Evolutionary conservation across 2,329 filamentous ascomycete species (phyloP).

Genomic region (Pseudopyricularia javanii): DNA sequence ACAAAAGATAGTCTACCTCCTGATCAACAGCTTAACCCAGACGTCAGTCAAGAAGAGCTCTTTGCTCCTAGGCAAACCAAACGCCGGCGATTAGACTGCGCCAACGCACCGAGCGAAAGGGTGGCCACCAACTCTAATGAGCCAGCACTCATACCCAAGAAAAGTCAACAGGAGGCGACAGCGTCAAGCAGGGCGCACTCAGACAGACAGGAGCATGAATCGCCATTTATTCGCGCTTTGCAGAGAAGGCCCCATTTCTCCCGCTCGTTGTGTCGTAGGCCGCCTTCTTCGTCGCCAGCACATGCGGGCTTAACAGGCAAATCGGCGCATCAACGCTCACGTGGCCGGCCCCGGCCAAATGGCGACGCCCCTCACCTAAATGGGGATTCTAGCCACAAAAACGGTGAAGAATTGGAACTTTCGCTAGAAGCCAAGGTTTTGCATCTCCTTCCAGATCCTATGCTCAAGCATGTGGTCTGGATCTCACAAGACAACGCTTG

Average conservation of each 20-base stretch:
- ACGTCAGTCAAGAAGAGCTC: background rate
- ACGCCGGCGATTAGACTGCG: background rate
- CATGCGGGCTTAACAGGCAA: background rate
- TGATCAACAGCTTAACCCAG: background rate
- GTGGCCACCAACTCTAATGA: background rate
- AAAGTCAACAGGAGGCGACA: background rate
- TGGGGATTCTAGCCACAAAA: background rate
- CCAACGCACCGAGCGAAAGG: background rate
- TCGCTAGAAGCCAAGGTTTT: background rate
- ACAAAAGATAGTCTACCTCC: background rate
- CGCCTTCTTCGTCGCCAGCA: background rate
- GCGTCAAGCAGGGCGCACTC: background rate
- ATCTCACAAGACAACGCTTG: background rate
- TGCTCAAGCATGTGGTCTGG: slow-evolving; percentile 1
- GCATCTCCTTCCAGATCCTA: background rate
- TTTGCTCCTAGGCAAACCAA: background rate
- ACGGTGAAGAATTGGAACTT: background rate
- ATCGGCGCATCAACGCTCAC: background rate
- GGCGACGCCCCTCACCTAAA: background rate
- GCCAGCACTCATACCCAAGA: background rate
- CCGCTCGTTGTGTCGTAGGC: background rate
- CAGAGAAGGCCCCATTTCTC: background rate
- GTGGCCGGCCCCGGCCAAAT: background rate
- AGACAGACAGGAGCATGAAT: background rate
- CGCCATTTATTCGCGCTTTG: background rate